Evolutionary conservation across 148 eudicot species (phyloP).

Genomic region (Linanthus parryae): DNA sequence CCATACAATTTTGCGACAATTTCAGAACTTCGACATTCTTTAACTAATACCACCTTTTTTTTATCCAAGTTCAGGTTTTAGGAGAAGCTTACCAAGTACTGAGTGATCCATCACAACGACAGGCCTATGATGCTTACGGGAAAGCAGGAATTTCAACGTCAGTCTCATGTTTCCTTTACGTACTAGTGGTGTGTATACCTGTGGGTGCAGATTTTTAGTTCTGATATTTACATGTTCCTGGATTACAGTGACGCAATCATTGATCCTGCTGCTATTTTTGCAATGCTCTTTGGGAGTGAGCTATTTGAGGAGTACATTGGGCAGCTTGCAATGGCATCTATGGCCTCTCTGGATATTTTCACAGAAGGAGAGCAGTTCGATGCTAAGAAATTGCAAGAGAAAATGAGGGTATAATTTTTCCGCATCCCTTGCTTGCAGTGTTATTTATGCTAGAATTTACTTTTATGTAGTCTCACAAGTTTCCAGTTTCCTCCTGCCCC

Average conservation of each 20-base stretch:
- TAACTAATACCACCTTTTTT: not conserved
- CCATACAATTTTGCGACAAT: not conserved
- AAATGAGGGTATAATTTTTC: conserved; percentile 64
- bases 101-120: conserved; percentile 88
- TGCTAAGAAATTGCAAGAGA: conserved; percentile 84
- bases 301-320: conserved; percentile 98
- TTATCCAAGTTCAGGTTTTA: conserved; percentile 44
- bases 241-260: conserved; percentile 75
- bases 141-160: conserved; percentile 94
- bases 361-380: conserved; percentile 78
- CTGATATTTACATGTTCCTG: not conserved
- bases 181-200: not conserved
- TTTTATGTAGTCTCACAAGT: no score
- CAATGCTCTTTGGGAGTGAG: conserved; percentile 99
- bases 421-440: not conserved
- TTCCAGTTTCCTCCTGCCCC: no score
- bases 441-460: not conserved
- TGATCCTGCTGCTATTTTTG: conserved; percentile 98
- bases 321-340: conserved; percentile 98
- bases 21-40: not conserved
- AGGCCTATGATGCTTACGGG: conserved; percentile 87
- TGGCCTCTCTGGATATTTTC: conserved; percentile 89
- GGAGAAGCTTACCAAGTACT: conserved; percentile 99
- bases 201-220: not conserved
- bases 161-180: conserved; percentile 32